These are phyloP conservation scores for Metarhizium album DNA, from an alignment of 2,329 filamentous ascomycete species.

Conservation along the genomic window DNA sequence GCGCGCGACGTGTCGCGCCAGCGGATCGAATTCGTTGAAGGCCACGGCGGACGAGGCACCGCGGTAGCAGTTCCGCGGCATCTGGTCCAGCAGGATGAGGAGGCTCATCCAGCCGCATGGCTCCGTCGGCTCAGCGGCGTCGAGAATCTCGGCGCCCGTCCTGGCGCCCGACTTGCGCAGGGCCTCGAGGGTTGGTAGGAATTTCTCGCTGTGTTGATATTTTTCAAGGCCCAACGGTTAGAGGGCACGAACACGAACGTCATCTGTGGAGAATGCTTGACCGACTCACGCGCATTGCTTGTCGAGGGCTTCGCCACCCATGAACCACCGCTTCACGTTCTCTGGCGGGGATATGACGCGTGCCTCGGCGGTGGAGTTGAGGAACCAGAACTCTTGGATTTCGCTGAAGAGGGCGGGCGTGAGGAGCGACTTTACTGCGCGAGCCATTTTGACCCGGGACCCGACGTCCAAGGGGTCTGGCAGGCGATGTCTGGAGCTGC, in stretches of 20 bases:
- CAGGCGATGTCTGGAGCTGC: background rate
- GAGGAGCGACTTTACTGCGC: constrained; percentile 12
- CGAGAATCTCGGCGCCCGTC: constrained; percentile 20
- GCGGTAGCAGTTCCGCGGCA: constrained; percentile 52
- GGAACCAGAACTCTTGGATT: constrained; percentile 28
- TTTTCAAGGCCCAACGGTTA: too few relatives aligned
- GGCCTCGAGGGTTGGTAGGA: constrained; percentile 23
- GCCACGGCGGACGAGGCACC: constrained; percentile 29
- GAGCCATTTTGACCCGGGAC: constrained; percentile 4
- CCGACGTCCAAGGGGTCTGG: background rate
- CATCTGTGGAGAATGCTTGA: background rate
- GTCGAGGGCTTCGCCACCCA: constrained; percentile 23
- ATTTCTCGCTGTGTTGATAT: constrained; percentile 19
- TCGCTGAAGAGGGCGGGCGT: constrained; percentile 19
- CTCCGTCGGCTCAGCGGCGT: constrained; percentile 13
- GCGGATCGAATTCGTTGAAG: constrained; percentile 45
- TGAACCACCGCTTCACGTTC: constrained; percentile 24
- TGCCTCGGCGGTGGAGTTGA: constrained; percentile 17
- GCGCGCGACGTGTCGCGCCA: constrained; percentile 34
- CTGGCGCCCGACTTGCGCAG: constrained; percentile 16
- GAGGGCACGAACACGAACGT: background rate
- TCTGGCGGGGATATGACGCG: constrained; percentile 17
- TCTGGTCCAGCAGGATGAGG: constrained; percentile 50
- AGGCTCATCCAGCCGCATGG: constrained; percentile 35
- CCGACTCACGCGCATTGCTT: constrained; percentile 22